Conservation (phyloP, 2,329 filamentous ascomycete genomes). For the Xylaria sp. region DNA sequence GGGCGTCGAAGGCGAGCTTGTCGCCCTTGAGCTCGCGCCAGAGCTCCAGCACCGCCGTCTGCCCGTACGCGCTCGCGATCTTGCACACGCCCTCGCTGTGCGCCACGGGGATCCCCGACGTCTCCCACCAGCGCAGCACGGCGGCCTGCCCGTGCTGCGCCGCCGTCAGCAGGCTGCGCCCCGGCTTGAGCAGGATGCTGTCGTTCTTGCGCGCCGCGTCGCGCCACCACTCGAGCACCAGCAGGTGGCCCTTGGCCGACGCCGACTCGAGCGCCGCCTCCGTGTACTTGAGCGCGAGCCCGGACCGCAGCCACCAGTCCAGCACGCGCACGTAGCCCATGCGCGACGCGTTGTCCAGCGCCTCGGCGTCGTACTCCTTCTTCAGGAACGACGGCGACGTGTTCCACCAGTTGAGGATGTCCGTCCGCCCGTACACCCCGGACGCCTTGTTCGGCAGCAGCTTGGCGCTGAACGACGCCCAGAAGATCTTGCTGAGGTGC, state of each 20-base stretch:
- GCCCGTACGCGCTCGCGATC: slow-evolving; percentile 81
- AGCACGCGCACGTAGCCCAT: slow-evolving; percentile 84
- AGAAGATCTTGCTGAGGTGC: slow-evolving; percentile 73
- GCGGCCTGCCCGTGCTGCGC: slow-evolving; percentile 79
- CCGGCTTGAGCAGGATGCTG: slow-evolving; percentile 69
- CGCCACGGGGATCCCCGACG: slow-evolving; percentile 75
- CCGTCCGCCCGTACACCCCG: slow-evolving; percentile 79
- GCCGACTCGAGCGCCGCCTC: slow-evolving; percentile 87
- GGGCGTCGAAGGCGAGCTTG: slow-evolving; percentile 74
- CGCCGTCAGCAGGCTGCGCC: slow-evolving; percentile 81
- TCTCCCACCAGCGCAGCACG: slow-evolving; percentile 86
- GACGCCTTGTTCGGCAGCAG: slow-evolving; percentile 88
- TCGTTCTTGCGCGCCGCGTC: slow-evolving; percentile 65
- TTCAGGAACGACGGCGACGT: slow-evolving; percentile 80
- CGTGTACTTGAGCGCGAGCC: slow-evolving; percentile 80
- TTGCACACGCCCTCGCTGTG: slow-evolving; percentile 83
- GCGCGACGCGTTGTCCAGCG: slow-evolving; percentile 83
- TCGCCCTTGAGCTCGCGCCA: slow-evolving; percentile 78
- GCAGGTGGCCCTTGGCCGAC: slow-evolving; percentile 79
- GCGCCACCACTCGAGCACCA: slow-evolving; percentile 93
- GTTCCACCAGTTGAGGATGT: slow-evolving; percentile 90
- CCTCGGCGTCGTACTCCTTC: slow-evolving; percentile 84
- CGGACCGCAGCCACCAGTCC: slow-evolving; percentile 86
- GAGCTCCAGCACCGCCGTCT: slow-evolving; percentile 79
- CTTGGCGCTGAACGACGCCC: slow-evolving; percentile 76